These are phyloP conservation scores for Brassica cretica DNA, from an alignment of 345 rosid genomes.

Conservation along the genomic window DNA sequence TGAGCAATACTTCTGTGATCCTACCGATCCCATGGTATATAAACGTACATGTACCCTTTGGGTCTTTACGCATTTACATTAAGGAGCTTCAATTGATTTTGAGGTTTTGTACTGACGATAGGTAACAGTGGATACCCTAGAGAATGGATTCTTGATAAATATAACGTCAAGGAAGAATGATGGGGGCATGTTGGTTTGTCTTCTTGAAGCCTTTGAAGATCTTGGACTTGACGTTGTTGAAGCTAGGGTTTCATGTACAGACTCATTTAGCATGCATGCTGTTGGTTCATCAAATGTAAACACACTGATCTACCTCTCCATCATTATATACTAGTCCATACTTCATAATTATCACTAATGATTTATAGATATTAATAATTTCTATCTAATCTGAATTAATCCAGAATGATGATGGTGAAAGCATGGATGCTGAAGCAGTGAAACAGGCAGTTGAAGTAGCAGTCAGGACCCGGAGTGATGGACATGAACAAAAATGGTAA, in stretches of 20 bases:
- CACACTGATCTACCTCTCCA: neutral
- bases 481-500: conserved; percentile 21
- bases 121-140: conserved; percentile 55
- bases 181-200: conserved; percentile 53
- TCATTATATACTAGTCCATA: conserved; percentile 7
- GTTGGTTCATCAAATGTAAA: conserved; percentile 53
- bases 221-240: conserved; percentile 65
- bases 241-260: conserved; percentile 72
- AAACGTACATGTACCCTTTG: neutral
- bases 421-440: conserved; percentile 51
- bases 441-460: conserved; percentile 52
- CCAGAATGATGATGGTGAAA: conserved; percentile 44
- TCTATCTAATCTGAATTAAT: neutral
- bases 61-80: neutral
- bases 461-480: conserved; percentile 48
- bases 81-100: neutral
- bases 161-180: conserved; percentile 49
- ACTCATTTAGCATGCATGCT: conserved; percentile 57
- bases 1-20: conserved; percentile 21
- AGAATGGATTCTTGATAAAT: conserved; percentile 53
- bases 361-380: neutral
- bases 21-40: conserved; percentile 29
- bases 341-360: neutral
- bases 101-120: conserved; percentile 23
- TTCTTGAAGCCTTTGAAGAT: conserved; percentile 68